Base-by-base conservation (phyloP, 257 asterid genomes). In the Agastache rugosa region DNA sequence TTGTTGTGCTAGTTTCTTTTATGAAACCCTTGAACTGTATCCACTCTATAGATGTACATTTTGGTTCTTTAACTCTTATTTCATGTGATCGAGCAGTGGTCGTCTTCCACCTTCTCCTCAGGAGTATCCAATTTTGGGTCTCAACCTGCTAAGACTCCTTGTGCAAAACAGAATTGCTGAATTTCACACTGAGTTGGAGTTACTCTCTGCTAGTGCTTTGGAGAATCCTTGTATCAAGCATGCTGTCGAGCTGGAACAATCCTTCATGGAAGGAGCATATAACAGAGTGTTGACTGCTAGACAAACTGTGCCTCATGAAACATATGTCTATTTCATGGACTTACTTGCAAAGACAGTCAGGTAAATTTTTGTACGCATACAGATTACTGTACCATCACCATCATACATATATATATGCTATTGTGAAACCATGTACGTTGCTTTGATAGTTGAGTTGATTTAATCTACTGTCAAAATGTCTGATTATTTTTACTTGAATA, bases 191-290 rank as follows among this genome's bases (percentile, higher is more conserved):
- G 99, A 94, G 81, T 77, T 94, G 86, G 99, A 94, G 81, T 80
- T 92, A 55, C 97, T 94, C 47, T 80, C 97, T 11, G 83, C 90
- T 39, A 77, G 44, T 82, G 97, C 98, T 77, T 80, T 94, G 87
- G 98, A 90, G 78, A 87, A 94, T 75, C 88, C 92, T 69, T 92
- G 98, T 71, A 90, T 94, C 77, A 94, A 83, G 82, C 99, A 94
- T 84, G 99, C 97, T 78, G 90, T 94, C 50, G 99, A 90, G 75
- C 80, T 92, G 81, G 99, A 95, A 87, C 98, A 92, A 74, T 92
- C 97, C 73, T 92, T 92, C 87, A 92, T 90, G 98, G 99, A 95
- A 82, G 99, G 99, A 77, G 99, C 98, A 73, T 94, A 94, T 79
- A 91, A 94, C 82, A 92, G 97, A 20, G 99, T 92, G 67, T 75